A percentile compares a stretch with the other conserved stretches of the same genome.
Evolutionary conservation across 257 asterid genomes (phyloP).

Genomic region (Solanum microdontum): DNA sequence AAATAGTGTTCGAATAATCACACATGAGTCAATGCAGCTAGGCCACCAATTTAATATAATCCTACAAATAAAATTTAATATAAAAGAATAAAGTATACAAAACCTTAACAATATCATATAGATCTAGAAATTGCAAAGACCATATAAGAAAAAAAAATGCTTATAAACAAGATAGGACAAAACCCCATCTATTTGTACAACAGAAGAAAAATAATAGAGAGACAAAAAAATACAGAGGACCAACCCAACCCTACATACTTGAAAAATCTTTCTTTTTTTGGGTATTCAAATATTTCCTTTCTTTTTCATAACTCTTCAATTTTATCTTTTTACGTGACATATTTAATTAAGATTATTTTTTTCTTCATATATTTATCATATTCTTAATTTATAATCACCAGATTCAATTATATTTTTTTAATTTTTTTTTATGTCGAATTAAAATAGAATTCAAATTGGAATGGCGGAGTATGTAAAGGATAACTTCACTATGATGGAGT

Average conservation of each 20-base stretch:
- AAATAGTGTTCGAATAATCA: accelerated
- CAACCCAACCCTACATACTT: background rate
- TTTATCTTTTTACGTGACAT: accelerated
- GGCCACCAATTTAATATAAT: too few species aligned
- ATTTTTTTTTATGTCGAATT: too few species aligned
- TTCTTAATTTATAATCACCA: background rate
- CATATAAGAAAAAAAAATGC: background rate
- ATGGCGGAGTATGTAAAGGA: background rate
- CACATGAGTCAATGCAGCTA: background rate
- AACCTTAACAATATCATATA: too few species aligned
- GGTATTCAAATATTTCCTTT: background rate
- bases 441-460: background rate
- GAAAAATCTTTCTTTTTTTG: background rate
- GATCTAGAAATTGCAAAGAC: too few species aligned
- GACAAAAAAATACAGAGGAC: background rate
- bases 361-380: too few species aligned
- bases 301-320: background rate
- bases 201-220: background rate
- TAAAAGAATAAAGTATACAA: too few species aligned
- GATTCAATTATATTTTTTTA: too few species aligned
- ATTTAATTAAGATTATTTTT: too few species aligned
- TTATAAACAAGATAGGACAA: background rate
- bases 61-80: too few species aligned
- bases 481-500: too few species aligned
- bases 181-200: background rate